Conservation (phyloP, 2,329 filamentous ascomycete genomes). For the Pleurostoma richardsiae region DNA sequence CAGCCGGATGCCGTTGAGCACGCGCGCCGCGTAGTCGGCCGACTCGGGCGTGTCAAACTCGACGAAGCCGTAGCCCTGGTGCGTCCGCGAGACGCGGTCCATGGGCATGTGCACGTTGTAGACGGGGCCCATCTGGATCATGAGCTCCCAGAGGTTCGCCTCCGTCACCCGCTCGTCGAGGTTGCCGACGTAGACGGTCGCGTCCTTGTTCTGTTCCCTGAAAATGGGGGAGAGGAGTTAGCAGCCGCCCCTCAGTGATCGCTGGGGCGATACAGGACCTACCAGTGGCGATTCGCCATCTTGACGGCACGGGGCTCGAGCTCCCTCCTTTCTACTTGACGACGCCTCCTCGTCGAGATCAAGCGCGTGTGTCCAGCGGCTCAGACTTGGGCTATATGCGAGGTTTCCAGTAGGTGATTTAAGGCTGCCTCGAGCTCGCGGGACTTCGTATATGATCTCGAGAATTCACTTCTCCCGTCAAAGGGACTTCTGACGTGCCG, state of each 20-base stretch:
- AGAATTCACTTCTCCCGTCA: too few relatives aligned
- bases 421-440: too few relatives aligned
- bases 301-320: background rate
- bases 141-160: slow-evolving; percentile 90
- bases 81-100: slow-evolving; percentile 92
- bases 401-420: too few relatives aligned
- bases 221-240: too few relatives aligned
- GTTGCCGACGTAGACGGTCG: slow-evolving; percentile 96
- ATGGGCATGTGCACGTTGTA: slow-evolving; percentile 98
- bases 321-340: too few relatives aligned
- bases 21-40: slow-evolving; percentile 91
- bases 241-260: too few relatives aligned
- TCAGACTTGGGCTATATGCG: too few relatives aligned
- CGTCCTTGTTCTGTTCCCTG: slow-evolving; percentile 97
- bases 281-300: background rate
- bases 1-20: slow-evolving; percentile 93
- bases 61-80: slow-evolving; percentile 98
- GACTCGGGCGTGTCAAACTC: slow-evolving; percentile 95
- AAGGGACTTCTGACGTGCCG: too few relatives aligned
- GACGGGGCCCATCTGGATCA: slow-evolving; percentile 95
- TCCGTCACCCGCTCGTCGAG: slow-evolving; percentile 95
- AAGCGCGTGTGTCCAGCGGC: too few relatives aligned
- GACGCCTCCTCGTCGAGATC: too few relatives aligned
- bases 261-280: background rate
- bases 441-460: too few relatives aligned